Percentiles rank a stretch among this genome's conserved stretches.
phyloP scores from a whole-genome alignment of 2,329 filamentous ascomycete species.

The Fusarium praegraminearum region DNA sequence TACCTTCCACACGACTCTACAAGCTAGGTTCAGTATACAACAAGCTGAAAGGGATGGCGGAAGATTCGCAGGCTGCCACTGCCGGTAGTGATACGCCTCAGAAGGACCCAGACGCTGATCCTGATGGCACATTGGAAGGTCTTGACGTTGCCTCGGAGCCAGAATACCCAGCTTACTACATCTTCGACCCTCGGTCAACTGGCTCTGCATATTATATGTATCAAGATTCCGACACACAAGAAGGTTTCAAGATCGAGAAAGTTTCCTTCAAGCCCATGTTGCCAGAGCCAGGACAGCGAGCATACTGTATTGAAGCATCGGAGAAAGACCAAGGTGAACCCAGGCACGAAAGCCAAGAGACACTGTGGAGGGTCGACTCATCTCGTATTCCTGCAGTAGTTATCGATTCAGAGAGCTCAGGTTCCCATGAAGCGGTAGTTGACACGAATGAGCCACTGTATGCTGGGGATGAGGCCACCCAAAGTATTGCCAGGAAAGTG shows the following conservation, averaged over 20 bases:
- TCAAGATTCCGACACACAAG: constrained; percentile 15
- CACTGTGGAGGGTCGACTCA: constrained; percentile 11
- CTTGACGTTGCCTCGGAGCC: neutral
- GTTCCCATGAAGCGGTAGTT: neutral
- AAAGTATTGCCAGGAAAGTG: constrained; percentile 37
- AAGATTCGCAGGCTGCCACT: constrained; percentile 37
- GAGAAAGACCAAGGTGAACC: constrained; percentile 16
- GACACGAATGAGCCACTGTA: constrained; percentile 14
- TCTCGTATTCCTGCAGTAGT: neutral
- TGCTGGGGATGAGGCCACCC: constrained; percentile 13
- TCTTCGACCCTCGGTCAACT: constrained; percentile 32
- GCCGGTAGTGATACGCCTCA: constrained; percentile 26
- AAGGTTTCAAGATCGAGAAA: constrained; percentile 17
- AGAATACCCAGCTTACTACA: constrained; percentile 32
- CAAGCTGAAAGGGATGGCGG: constrained; percentile 1
- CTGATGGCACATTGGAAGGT: neutral
- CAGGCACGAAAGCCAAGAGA: constrained; percentile 11
- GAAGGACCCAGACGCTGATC: constrained; percentile 13
- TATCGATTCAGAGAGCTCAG: neutral
- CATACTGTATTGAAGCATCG: constrained; percentile 29
- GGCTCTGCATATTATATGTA: constrained; percentile 35
- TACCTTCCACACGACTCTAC: constrained; percentile 28
- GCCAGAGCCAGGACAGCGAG: constrained; percentile 6
- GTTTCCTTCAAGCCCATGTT: constrained; percentile 29
- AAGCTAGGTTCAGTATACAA: constrained; percentile 18